Conservation (phyloP, 495 filamentous ascomycete genomes). For the Penicillium paxilli region DNA sequence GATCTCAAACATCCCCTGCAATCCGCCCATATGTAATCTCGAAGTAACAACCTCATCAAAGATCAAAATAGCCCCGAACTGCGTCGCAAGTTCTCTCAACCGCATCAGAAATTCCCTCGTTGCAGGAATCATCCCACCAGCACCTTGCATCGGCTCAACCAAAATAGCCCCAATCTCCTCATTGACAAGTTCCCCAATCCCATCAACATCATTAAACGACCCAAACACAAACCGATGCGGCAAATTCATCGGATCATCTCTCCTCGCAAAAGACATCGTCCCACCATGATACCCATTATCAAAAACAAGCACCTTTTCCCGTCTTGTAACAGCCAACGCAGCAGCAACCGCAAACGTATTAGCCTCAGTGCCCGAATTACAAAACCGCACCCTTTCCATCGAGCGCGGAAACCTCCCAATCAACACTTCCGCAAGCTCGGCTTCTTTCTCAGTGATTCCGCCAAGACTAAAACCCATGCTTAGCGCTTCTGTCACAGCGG, state of each 20-base stretch:
- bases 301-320: constrained; percentile 49
- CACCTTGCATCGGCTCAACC: constrained; percentile 59
- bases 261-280: neutral
- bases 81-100: constrained; percentile 31
- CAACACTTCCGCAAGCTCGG: constrained; percentile 16
- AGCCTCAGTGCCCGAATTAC: constrained; percentile 41
- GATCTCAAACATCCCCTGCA: constrained; percentile 41
- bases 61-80: constrained; percentile 52
- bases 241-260: constrained; percentile 7
- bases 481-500: constrained; percentile 25
- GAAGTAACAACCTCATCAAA: constrained; percentile 68
- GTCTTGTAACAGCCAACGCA: constrained; percentile 35
- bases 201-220: neutral
- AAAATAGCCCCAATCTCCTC: constrained; percentile 38
- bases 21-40: constrained; percentile 48
- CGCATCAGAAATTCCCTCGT: constrained; percentile 44
- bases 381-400: constrained; percentile 38
- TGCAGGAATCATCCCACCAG: constrained; percentile 51
- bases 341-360: constrained; percentile 37
- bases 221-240: constrained; percentile 6
- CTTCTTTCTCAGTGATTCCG: constrained; percentile 9
- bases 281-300: constrained; percentile 57
- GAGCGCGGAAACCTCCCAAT: constrained; percentile 21
- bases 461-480: constrained; percentile 13
- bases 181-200: neutral